Evolutionary conservation across 1,139 yeast species (phyloP), one percentile per base, ranked within the genome.

Genomic region (Sugiyamaella paludigena): DNA sequence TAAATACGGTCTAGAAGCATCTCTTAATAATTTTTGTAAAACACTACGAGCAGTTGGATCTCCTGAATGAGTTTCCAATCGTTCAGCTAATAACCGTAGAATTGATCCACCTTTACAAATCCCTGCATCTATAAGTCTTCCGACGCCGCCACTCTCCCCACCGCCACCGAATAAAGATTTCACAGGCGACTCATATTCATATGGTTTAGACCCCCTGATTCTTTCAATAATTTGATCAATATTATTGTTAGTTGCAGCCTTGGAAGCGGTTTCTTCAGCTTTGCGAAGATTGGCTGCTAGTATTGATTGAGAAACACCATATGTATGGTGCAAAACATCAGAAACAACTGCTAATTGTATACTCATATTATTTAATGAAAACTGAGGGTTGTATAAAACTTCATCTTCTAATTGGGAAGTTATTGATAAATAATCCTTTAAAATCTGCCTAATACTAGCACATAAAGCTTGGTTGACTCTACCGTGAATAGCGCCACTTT

Each of bases 401-500:
- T 79, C 78, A 13, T 69, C 65, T 57, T 86, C 94, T 19, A 85
- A 64, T 8, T 71, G 68, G 7, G 78, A 72, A 1, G 86, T 64
- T 13, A 79, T 68, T 28, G 63, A 59, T 29, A 71, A 57, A 57
- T 81, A 83, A 53, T 78, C 80, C 26, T 69, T 65, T 48, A 85
- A 64, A 50, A 81, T 74, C 11, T 69, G 67, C 33, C 81, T 67
- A 3, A 89, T 71, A 40, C 80, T 79, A 47, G 71, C 75, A 54
- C 95, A 86, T 28, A 92, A 69, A 4, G 86, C 77, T 58, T 91
- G 96, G 45, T 86, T 75, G 1, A 87, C 84, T 47, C 78, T 76
- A 0, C 98, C 98, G 61, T 78, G 81, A 24, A 65, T 61, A 12
- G 74, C 67, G 47, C 72, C 69, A 61, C 83, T 70, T 67, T 84